Evolutionary conservation across 805 yeast species (phyloP).

Genomic region (Saccharomycopsis guyanensis): DNA sequence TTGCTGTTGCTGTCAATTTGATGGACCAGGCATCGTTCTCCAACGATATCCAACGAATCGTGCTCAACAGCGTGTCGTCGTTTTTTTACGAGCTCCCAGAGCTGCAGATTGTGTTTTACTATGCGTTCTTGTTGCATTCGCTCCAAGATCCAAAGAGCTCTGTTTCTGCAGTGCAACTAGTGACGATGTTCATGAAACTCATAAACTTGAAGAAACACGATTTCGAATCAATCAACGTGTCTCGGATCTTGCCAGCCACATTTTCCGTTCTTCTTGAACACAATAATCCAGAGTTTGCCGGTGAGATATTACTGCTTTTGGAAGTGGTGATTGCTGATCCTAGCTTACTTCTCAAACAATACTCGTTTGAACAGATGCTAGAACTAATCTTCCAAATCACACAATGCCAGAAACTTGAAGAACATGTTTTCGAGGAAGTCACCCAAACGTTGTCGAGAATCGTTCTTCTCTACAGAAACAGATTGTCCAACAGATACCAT

Average conservation of each 20-base stretch:
- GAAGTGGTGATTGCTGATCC: slow-evolving; percentile 5
- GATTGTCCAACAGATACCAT: slow-evolving; percentile 69
- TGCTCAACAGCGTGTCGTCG: not conserved
- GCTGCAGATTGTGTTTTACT: not conserved
- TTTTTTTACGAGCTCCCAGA: not conserved
- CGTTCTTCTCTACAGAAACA: slow-evolving; percentile 59
- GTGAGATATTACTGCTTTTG: not conserved
- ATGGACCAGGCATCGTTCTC: not conserved
- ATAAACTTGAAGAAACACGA: slow-evolving; percentile 5
- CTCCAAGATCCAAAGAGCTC: not conserved
- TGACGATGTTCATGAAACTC: slow-evolving; percentile 4
- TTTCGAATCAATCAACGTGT: slow-evolving; percentile 2
- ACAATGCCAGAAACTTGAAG: not conserved
- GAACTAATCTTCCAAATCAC: slow-evolving; percentile 3
- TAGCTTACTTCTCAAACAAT: slow-evolving; percentile 12
- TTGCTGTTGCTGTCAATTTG: not conserved
- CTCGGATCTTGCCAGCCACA: slow-evolving; percentile 9
- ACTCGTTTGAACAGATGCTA: slow-evolving; percentile 16
- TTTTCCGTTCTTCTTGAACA: slow-evolving; percentile 1
- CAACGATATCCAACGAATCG: not conserved
- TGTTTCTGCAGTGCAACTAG: not conserved
- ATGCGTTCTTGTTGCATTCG: not conserved
- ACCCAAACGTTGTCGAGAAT: slow-evolving; percentile 51
- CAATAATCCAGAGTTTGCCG: not conserved
- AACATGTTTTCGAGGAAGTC: slow-evolving; percentile 19